Conservation (phyloP, 2,329 filamentous ascomycete genomes). For the Botrytis fragariae region DNA sequence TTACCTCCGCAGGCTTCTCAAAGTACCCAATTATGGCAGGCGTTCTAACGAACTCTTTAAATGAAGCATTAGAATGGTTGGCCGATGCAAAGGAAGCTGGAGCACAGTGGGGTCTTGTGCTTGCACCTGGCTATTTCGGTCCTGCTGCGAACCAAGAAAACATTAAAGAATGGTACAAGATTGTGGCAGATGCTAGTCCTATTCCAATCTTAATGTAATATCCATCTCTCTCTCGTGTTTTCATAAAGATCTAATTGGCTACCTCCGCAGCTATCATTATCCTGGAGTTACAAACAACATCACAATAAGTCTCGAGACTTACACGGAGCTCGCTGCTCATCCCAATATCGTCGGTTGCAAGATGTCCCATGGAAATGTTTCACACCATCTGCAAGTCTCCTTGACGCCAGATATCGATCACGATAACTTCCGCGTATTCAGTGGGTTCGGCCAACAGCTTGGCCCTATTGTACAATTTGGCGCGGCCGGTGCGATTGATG, state of each 20-base stretch:
- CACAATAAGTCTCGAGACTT: slow-evolving; percentile 54
- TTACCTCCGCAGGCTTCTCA: slow-evolving; percentile 52
- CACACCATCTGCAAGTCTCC: slow-evolving; percentile 58
- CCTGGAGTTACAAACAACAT: slow-evolving; percentile 64
- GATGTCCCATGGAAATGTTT: slow-evolving; percentile 63
- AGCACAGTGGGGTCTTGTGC: slow-evolving; percentile 61
- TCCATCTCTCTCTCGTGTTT: slow-evolving; percentile 10
- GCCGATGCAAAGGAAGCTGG: slow-evolving; percentile 51
- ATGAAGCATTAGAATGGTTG: slow-evolving; percentile 52
- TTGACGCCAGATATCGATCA: slow-evolving; percentile 57
- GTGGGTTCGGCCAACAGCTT: slow-evolving; percentile 37
- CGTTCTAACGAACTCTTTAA: slow-evolving; percentile 54
- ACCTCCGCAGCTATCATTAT: slow-evolving; percentile 47
- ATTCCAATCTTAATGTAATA: slow-evolving; percentile 60
- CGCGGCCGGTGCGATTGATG: slow-evolving; percentile 54
- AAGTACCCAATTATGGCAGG: slow-evolving; percentile 59
- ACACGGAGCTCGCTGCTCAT: slow-evolving; percentile 54
- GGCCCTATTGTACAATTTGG: slow-evolving; percentile 15
- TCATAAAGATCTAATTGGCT: slow-evolving; percentile 1
- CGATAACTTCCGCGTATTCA: slow-evolving; percentile 56
- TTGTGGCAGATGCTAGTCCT: slow-evolving; percentile 56
- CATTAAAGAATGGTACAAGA: slow-evolving; percentile 56
- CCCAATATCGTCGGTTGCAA: slow-evolving; percentile 67
- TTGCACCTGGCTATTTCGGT: slow-evolving; percentile 58
- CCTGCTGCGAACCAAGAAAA: slow-evolving; percentile 48